These are phyloP conservation scores for Mycena rebaudengoi DNA, from an alignment of 768 basidiomycete genomes.

Conservation along the genomic window DNA sequence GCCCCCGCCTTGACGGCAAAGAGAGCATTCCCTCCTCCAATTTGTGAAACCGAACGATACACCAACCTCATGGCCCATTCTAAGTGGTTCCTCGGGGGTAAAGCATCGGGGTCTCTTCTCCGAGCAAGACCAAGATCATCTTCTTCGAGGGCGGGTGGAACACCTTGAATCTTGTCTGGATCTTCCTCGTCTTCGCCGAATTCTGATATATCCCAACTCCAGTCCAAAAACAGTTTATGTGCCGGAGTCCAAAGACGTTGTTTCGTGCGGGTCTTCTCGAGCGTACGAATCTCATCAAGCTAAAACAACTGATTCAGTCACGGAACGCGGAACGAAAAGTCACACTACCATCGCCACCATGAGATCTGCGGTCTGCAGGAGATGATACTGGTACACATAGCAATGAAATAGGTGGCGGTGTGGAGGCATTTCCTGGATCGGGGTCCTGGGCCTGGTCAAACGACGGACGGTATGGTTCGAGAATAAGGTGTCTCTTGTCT, in stretches of 20 bases:
- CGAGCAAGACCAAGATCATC: conserved; percentile 65
- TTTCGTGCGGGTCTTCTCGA: conserved; percentile 58
- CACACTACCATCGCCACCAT: conserved; percentile 51
- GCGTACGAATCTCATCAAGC: conserved; percentile 63
- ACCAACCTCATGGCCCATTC: conserved; percentile 59
- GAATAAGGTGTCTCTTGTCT: conserved; percentile 55
- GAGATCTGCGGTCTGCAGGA: conserved; percentile 48
- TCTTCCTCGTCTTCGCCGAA: conserved; percentile 71
- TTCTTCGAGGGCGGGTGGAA: conserved; percentile 46
- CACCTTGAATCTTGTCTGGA: conserved; percentile 73
- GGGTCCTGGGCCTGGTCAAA: conserved; percentile 48
- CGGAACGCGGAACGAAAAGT: background rate
- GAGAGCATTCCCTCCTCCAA: conserved; percentile 67
- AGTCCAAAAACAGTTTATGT: conserved; percentile 46
- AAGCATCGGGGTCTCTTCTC: conserved; percentile 75
- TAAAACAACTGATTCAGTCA: conserved; percentile 36
- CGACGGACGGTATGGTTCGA: conserved; percentile 67
- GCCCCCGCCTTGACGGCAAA: conserved; percentile 78
- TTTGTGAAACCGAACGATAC: conserved; percentile 47
- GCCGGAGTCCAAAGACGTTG: conserved; percentile 68
- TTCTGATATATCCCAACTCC: conserved; percentile 57
- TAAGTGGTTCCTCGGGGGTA: conserved; percentile 70
- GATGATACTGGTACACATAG: conserved; percentile 74
- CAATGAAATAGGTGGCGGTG: conserved; percentile 80
- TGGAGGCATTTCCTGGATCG: conserved; percentile 57